Conservation (phyloP, 106 monocot genomes). For the Apostasia ramifera region DNA sequence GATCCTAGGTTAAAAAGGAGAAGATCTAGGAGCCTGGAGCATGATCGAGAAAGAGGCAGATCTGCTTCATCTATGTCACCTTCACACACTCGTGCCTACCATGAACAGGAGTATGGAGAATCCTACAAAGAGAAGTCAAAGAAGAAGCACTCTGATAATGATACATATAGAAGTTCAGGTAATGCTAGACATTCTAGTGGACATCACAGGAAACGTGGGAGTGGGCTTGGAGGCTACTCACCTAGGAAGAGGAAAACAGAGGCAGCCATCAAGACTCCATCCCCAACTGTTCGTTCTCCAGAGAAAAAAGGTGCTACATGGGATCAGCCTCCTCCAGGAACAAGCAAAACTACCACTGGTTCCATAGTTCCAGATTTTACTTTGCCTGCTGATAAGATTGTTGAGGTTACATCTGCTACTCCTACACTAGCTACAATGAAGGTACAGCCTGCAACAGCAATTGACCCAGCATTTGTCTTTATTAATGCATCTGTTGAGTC, state of each 20-base stretch:
- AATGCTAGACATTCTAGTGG: constrained; percentile 40
- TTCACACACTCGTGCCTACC: constrained; percentile 24
- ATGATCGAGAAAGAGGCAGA: constrained; percentile 30
- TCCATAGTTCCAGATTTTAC: constrained; percentile 20
- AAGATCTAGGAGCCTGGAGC: constrained; percentile 65
- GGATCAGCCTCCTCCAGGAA: constrained; percentile 75
- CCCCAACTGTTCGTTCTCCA: constrained; percentile 42
- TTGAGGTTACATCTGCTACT: constrained; percentile 14
- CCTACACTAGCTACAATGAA: constrained; percentile 10
- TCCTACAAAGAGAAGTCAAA: constrained; percentile 36
- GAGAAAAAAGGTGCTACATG: constrained; percentile 59
- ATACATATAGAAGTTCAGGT: constrained; percentile 33
- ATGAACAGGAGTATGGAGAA: constrained; percentile 27
- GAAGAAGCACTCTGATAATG: constrained; percentile 38
- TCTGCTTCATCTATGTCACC: constrained; percentile 45
- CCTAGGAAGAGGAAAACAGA: constrained; percentile 83
- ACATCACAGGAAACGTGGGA: constrained; percentile 38
- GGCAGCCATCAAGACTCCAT: constrained; percentile 41
- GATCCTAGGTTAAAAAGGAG: constrained; percentile 38
- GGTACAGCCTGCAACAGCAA: constrained; percentile 14
- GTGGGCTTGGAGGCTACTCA: constrained; percentile 89
- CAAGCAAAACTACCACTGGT: constrained; percentile 15
- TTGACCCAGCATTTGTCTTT: constrained; percentile 15
- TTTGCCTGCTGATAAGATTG: constrained; percentile 14
- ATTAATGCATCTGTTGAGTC: constrained; percentile 43